Conservation (phyloP, 2,329 filamentous ascomycete species). For the Stachybotrys elegans region DNA sequence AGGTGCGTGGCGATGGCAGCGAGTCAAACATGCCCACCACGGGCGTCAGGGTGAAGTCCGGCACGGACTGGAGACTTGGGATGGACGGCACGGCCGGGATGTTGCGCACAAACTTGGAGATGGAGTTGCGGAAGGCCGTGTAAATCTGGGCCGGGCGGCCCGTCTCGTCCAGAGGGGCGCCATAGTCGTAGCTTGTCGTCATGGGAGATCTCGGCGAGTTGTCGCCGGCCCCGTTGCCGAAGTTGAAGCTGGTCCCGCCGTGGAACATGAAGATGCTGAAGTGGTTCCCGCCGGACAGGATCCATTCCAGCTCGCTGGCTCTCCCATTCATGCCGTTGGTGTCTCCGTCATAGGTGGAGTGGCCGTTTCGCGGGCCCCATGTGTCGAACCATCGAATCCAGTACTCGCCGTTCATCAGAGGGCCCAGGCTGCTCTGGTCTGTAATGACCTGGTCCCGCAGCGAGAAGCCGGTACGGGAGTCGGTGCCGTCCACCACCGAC, state of each 20-base stretch:
- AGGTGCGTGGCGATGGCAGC: slow-evolving; percentile 17
- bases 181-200: slow-evolving; percentile 43
- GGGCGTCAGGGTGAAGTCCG: slow-evolving; percentile 30
- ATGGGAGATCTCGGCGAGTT: slow-evolving; percentile 32
- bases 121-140: slow-evolving; percentile 28
- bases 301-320: background rate
- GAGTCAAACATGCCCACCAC: slow-evolving; percentile 29
- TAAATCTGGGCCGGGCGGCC: slow-evolving; percentile 39
- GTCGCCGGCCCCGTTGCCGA: slow-evolving; percentile 33
- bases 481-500: slow-evolving; percentile 37
- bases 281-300: slow-evolving; percentile 28
- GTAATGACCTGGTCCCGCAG: slow-evolving; percentile 33
- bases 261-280: slow-evolving; percentile 47
- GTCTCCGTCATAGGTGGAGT: slow-evolving; percentile 28
- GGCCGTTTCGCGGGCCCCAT: slow-evolving; percentile 33
- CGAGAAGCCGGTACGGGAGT: slow-evolving; percentile 23
- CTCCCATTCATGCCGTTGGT: slow-evolving; percentile 8
- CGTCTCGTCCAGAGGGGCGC: slow-evolving; percentile 40
- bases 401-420: slow-evolving; percentile 42
- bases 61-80: slow-evolving; percentile 24
- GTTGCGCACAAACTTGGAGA: slow-evolving; percentile 26
- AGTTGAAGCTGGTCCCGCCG: slow-evolving; percentile 43
- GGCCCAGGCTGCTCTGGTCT: slow-evolving; percentile 32
- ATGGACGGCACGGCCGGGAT: slow-evolving; percentile 28
- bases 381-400: slow-evolving; percentile 37